phyloP scores from a whole-genome alignment of 164 flowering plant genomes.

The Chloranthus sessilifolius region DNA sequence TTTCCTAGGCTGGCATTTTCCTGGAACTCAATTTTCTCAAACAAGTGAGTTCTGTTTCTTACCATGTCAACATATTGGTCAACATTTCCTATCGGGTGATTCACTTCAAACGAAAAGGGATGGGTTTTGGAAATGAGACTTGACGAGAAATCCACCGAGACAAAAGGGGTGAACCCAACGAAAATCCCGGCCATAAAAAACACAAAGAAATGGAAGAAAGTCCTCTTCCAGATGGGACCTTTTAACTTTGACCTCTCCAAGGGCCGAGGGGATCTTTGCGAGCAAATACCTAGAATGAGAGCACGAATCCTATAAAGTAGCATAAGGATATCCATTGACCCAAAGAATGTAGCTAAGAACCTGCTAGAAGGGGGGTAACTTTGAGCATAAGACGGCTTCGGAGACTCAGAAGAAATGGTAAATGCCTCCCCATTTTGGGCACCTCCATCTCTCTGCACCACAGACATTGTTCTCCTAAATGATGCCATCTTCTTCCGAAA shows the following conservation, averaged over 20 bases:
- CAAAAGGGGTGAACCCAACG: slow-evolving; percentile 57
- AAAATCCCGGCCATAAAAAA: slow-evolving; percentile 66
- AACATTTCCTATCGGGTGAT: slow-evolving; percentile 18
- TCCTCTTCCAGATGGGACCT: slow-evolving; percentile 56
- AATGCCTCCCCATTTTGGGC: slow-evolving; percentile 42
- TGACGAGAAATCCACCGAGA: slow-evolving; percentile 35
- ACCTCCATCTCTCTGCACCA: slow-evolving; percentile 58
- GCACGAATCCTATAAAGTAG: slow-evolving; percentile 31
- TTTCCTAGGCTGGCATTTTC: slow-evolving; percentile 5
- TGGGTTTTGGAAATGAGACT: slow-evolving; percentile 38
- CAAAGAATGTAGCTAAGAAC: slow-evolving; percentile 24
- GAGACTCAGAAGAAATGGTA: slow-evolving; percentile 57
- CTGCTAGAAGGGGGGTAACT: slow-evolving; percentile 33
- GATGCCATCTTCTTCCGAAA: slow-evolving; percentile 51
- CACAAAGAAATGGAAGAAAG: slow-evolving; percentile 49
- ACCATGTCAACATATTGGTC: slow-evolving; percentile 8
- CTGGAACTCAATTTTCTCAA: slow-evolving; percentile 7
- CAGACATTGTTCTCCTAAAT: slow-evolving; percentile 72
- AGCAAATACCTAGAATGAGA: slow-evolving; percentile 33
- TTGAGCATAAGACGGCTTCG: slow-evolving; percentile 50
- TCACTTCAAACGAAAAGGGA: slow-evolving; percentile 39
- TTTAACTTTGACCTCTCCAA: slow-evolving; percentile 54
- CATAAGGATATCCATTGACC: slow-evolving; percentile 31
- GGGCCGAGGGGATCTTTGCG: slow-evolving; percentile 47
- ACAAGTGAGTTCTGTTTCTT: slow-evolving; percentile 5